Percentiles rank a stretch among this genome's conserved stretches.
These are phyloP conservation scores for Salmacisia buchloeana DNA, from an alignment of 1,284 basidiomycete genomes.

Conservation along the genomic window DNA sequence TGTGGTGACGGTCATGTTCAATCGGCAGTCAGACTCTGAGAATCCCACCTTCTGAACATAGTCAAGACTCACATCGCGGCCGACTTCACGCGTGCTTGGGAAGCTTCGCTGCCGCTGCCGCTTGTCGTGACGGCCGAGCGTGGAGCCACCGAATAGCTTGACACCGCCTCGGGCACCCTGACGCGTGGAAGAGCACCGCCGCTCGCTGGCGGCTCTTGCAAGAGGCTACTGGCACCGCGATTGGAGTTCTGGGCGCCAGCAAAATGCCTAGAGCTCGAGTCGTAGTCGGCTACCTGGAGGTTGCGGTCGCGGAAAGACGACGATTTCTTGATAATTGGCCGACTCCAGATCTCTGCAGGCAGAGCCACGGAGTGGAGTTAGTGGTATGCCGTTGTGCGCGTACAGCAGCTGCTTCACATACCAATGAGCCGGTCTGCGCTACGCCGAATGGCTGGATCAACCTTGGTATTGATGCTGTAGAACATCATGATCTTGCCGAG, in stretches of 20 bases:
- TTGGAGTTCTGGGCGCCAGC: background rate
- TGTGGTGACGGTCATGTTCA: too few species aligned
- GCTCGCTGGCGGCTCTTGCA: background rate
- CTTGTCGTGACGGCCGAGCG: background rate
- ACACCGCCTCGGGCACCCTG: slow-evolving; percentile 1
- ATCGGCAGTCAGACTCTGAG: too few species aligned
- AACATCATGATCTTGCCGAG: slow-evolving; percentile 90
- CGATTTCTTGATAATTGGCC: slow-evolving; percentile 44
- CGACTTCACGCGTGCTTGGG: background rate
- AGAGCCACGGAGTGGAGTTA: too few species aligned
- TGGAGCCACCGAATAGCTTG: background rate
- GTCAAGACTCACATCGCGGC: slow-evolving; percentile 3
- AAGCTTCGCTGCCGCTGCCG: background rate
- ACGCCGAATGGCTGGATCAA: slow-evolving; percentile 71
- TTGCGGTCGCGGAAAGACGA: slow-evolving; percentile 45
- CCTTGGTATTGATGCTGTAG: slow-evolving; percentile 83
- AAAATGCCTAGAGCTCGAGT: background rate
- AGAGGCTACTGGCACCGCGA: background rate
- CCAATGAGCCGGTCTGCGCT: slow-evolving; percentile 80
- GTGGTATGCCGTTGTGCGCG: too few species aligned
- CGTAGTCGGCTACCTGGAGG: background rate
- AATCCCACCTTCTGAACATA: too few species aligned
- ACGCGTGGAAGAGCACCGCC: background rate
- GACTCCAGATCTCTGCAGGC: slow-evolving; percentile 43
- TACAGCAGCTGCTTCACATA: too few species aligned